phyloP scores from a whole-genome alignment of 495 filamentous ascomycete genomes.

The Pyronema omphalodes region DNA sequence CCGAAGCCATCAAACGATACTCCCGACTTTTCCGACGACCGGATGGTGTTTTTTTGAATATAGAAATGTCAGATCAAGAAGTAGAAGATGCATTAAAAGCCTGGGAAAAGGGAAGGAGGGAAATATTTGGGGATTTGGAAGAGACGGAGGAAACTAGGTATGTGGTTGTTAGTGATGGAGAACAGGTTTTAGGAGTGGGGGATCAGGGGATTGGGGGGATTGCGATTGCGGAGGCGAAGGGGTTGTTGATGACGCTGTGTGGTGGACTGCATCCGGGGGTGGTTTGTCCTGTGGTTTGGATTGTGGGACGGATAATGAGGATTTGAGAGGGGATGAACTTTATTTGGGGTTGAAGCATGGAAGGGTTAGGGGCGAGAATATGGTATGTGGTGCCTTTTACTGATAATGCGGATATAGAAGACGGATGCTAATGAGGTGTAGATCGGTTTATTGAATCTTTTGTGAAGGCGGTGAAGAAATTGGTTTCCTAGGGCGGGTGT shows the following conservation, averaged over 20 bases:
- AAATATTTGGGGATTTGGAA: too few species aligned
- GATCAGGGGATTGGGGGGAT: conserved; percentile 85
- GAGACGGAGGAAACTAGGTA: conserved; percentile 59
- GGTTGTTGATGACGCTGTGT: conserved; percentile 66
- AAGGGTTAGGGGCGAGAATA: conserved; percentile 51
- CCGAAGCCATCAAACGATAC: conserved; percentile 77
- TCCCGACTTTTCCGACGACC: conserved; percentile 60
- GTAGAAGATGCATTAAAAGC: conserved; percentile 30
- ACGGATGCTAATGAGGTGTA: too few species aligned
- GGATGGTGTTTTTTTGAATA: conserved; percentile 41
- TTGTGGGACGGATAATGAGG: conserved; percentile 66
- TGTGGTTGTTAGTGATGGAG: conserved; percentile 32
- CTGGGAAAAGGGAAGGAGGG: conserved; percentile 33
- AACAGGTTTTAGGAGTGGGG: conserved; percentile 67
- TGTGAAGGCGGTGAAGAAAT: conserved; percentile 43
- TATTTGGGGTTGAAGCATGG: conserved; percentile 58
- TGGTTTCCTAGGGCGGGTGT: conserved; percentile 64
- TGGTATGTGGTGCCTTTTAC: conserved; percentile 24
- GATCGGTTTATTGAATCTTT: conserved; percentile 58
- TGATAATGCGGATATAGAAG: too few species aligned
- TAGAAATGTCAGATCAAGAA: conserved; percentile 23
- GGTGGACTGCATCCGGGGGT: conserved; percentile 41
- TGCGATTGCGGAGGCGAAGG: conserved; percentile 66
- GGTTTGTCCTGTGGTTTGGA: conserved; percentile 69
- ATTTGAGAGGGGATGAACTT: conserved; percentile 57